Conservation (phyloP, 129 eudicot species). For the Saussurea involucrata region DNA sequence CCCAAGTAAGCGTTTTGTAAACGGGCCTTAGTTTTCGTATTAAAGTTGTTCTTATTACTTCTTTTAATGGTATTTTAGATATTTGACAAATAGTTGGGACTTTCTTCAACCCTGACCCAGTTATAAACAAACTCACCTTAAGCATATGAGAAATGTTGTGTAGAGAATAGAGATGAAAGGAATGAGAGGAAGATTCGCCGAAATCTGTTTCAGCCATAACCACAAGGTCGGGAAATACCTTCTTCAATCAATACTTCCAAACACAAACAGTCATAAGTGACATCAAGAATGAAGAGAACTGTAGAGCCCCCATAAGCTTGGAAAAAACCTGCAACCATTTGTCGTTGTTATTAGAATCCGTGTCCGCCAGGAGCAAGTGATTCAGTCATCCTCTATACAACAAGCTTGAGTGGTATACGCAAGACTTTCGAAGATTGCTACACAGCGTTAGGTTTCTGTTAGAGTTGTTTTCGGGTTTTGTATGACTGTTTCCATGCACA, state of each 20-base stretch:
- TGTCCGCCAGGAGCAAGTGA: conserved; percentile 71
- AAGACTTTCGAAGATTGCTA: conserved; percentile 87
- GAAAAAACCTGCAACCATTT: neutral
- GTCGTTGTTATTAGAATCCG: conserved; percentile 29
- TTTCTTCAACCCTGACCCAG: neutral
- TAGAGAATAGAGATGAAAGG: conserved; percentile 52
- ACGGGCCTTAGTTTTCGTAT: neutral
- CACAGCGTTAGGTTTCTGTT: conserved; percentile 48
- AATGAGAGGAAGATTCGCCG: conserved; percentile 46
- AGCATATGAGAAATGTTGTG: conserved; percentile 4
- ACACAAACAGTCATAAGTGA: conserved; percentile 12
- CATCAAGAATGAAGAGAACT: conserved; percentile 33
- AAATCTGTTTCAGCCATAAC: conserved; percentile 45
- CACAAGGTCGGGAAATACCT: conserved; percentile 32
- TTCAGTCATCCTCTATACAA: conserved; percentile 67
- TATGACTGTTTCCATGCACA: conserved; percentile 68
- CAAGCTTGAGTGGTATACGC: conserved; percentile 84
- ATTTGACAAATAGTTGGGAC: neutral
- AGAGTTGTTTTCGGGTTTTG: conserved; percentile 47
- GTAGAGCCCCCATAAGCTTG: neutral
- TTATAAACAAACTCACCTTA: conserved; percentile 18
- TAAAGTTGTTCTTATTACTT: neutral
- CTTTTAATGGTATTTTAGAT: neutral
- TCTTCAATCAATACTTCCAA: conserved; percentile 9
- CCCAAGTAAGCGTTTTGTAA: no score